Evolutionary conservation across 2,329 filamentous ascomycete species (phyloP), one percentile per base, ranked within the genome.

Genomic region (Diaporthe longicolla): DNA sequence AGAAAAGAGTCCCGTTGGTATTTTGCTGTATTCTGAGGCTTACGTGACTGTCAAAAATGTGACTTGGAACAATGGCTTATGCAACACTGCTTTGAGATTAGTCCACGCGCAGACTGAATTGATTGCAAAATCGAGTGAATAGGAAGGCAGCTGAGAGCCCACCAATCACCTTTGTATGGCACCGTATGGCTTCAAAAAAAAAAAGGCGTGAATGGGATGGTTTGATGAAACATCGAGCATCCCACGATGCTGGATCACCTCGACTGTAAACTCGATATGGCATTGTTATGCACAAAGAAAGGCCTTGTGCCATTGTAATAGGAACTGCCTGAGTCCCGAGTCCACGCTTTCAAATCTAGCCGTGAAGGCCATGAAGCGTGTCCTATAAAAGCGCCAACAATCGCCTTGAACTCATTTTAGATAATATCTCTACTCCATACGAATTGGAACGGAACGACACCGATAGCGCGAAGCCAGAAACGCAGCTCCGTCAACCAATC

Each of bases 401-500:
- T 29, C 17, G 8, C 37, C 37, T 26, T 17, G 3, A 45, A 32
- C 5, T 32, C 3, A 32, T 32, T 4, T 37, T 1, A 4, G 21
- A 13, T 9, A 1, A 17, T 26, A 11, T n/a, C 15, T 45, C 10
- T 3, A 29, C 2, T 45, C 17, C 24, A 13, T 19, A 9, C 8
- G 11, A n/a, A 29, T 19, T 6, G 7, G 11, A 3, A 63, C 11
- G 6, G 4, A 2, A 6, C 9, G 4, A 17, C 3, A 19, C 11
- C 13, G 24, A 21, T 0, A 37, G 32, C 4, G 1, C 3, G 0
- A 40, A 17, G 10, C 19, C 37, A 6, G 19, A 6, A 3, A 6
- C 11, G 17, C 2, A 26, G 1, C 8, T 32, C 17, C 13, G 15
- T 10, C 19, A 29, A 26, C n/a, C 10, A 11, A 19, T 9, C 8